Base-by-base conservation (phyloP, 306 rosid genomes). In the Arachis stenosperma region DNA sequence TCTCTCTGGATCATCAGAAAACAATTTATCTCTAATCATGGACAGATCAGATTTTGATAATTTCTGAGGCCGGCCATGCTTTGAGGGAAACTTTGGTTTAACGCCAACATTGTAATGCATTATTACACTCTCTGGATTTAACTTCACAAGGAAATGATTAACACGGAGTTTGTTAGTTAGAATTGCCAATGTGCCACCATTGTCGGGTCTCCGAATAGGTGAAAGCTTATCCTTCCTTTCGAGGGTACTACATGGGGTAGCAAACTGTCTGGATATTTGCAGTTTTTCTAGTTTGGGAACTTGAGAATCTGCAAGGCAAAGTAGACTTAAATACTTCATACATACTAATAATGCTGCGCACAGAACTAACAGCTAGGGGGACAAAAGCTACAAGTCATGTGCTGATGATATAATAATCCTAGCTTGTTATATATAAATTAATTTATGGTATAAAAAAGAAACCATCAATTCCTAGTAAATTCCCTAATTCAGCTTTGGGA, bases 181-280 rank as follows among this genome's bases (percentile, higher is more conserved):
- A 75, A 81, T 30, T 5, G 79, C 55, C 48, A 39, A 33, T 1
- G 55, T 54, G 51, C 95, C 95, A 33, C 92, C 94, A 12, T 51
- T 5, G 71, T 91, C 97, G 60, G 95, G 97, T 71, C 97, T 85
- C 30, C 3, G 83, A 44, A 85, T 65, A 0, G 90, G 96, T 3
- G 63, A 9, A 30, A 55, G 46, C 69, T 12, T 85, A 29, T 65
- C 78, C 14, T 47, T 47, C 29, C 8, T 70, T 44, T 78, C 75
- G 6, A 61, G 64, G 5, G 51, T 9, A 59, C 6, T 13, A 17
- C 74, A 66, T 3, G 80, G 44, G 5, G 39, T 3, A 27, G 64
- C 29, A 13, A 15, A 39, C 62, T 74, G 37, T 39, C 58, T 46
- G 0, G 86, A 68, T 55, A 84, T 73, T 42, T 72, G 68, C 15